A percentile compares a stretch with the other conserved stretches of the same genome.
Evolutionary conservation across 2,329 filamentous ascomycete genomes (phyloP).

Genomic region (Scytalidium sp.): DNA sequence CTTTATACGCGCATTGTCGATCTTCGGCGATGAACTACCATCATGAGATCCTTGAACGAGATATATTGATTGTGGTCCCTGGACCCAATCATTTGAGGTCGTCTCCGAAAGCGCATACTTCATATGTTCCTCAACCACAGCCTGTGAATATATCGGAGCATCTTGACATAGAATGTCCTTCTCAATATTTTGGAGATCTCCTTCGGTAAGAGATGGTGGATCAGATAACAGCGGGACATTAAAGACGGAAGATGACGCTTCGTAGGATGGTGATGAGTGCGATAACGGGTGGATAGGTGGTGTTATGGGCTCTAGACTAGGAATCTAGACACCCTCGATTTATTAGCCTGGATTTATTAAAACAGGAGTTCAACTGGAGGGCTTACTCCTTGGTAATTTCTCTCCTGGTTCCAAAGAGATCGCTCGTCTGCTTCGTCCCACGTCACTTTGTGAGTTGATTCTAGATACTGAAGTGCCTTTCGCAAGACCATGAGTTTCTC

Average conservation of each 20-base stretch:
- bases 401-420: slow-evolving; percentile 14
- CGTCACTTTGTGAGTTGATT: slow-evolving; percentile 9
- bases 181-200: slow-evolving; percentile 23
- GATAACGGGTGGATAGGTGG: slow-evolving; percentile 25
- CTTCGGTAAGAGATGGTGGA: slow-evolving; percentile 3
- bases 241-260: slow-evolving; percentile 16
- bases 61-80: slow-evolving; percentile 66
- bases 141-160: slow-evolving; percentile 13
- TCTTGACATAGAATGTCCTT: slow-evolving; percentile 25
- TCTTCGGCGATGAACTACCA: slow-evolving; percentile 4
- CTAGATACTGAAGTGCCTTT: slow-evolving; percentile 20
- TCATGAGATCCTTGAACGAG: slow-evolving; percentile 13
- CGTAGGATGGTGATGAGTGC: slow-evolving; percentile 11
- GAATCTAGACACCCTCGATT: slow-evolving; percentile 13
- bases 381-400: slow-evolving; percentile 21
- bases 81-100: slow-evolving; percentile 42
- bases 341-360: background rate
- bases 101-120: slow-evolving; percentile 2
- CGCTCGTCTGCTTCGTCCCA: slow-evolving; percentile 20
- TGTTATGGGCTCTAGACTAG: slow-evolving; percentile 20
- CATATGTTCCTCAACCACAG: background rate
- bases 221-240: slow-evolving; percentile 11
- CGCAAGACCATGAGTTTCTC: slow-evolving; percentile 25
- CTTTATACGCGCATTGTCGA: slow-evolving; percentile 9
- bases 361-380: background rate